Conservation (phyloP, 345 rosid species). For the Acer saccharum region DNA sequence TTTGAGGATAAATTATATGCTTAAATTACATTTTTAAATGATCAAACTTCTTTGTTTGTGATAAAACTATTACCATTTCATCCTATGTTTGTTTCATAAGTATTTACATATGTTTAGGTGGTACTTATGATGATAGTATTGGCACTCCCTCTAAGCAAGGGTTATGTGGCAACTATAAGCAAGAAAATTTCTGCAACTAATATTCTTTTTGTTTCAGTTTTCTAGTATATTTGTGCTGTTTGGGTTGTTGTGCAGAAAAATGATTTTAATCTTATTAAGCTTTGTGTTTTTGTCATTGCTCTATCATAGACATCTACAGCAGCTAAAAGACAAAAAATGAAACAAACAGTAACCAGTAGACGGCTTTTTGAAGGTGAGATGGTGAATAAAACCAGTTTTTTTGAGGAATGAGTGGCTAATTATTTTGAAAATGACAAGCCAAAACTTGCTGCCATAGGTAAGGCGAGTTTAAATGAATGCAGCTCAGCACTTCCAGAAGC, state of each 20-base stretch:
- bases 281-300: conserved; percentile 3
- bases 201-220: neutral
- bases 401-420: neutral
- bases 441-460: conserved; percentile 31
- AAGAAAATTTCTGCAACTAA: neutral
- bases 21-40: neutral
- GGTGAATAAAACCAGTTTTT: neutral
- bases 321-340: conserved; percentile 23
- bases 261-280: neutral
- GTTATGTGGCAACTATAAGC: neutral
- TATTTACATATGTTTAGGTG: neutral
- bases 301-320: conserved; percentile 17
- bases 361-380: conserved; percentile 24
- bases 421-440: neutral
- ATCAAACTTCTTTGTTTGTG: neutral
- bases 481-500: conserved; percentile 27
- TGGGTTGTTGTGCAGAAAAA: neutral
- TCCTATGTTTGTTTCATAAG: neutral
- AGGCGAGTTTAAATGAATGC: conserved; percentile 29
- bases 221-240: neutral
- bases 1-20: neutral
- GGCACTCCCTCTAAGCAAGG: neutral
- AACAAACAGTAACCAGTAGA: conserved; percentile 15
- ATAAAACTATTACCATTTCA: neutral
- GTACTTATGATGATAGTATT: conserved; percentile 1